A percentile compares a stretch with the other conserved stretches of the same genome.
Conservation (phyloP, 208 protist genomes). For the Balamuthia mandrillaris region DNA sequence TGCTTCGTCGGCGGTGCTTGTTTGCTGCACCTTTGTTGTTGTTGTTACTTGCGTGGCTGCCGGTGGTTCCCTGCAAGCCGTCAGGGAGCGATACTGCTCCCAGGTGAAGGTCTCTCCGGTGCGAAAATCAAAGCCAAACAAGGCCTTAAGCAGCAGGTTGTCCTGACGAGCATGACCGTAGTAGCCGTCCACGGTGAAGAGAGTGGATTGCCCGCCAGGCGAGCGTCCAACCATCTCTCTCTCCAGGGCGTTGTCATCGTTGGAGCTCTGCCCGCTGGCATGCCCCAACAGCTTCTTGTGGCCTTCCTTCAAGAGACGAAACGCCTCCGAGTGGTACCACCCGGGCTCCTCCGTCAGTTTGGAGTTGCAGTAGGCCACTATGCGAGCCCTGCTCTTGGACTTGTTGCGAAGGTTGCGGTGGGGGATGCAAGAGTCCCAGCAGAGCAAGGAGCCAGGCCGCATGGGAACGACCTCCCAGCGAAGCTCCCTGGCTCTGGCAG, state of each 20-base stretch:
- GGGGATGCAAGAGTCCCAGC: not conserved
- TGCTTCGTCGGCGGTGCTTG: too few species aligned
- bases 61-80: too few species aligned
- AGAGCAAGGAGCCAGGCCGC: not conserved
- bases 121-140: not conserved
- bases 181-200: not conserved
- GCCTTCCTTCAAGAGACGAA: too few species aligned
- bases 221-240: not conserved
- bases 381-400: not conserved
- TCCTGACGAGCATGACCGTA: not conserved
- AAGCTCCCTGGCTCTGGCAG: not conserved
- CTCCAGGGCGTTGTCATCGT: not conserved
- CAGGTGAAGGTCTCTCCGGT: not conserved
- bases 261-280: not conserved
- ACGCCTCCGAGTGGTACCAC: not conserved
- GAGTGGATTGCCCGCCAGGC: not conserved
- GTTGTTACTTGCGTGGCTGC: too few species aligned
- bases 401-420: not conserved
- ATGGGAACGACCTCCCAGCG: not conserved
- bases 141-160: not conserved
- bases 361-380: conserved; percentile 1
- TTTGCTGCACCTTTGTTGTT: too few species aligned
- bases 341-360: not conserved
- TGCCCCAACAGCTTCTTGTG: too few species aligned
- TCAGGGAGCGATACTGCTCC: not conserved